Percentiles rank a stretch among this genome's conserved stretches.
Conservation (phyloP, 2,329 filamentous ascomycete species). For the Colletotrichum orbiculare region DNA sequence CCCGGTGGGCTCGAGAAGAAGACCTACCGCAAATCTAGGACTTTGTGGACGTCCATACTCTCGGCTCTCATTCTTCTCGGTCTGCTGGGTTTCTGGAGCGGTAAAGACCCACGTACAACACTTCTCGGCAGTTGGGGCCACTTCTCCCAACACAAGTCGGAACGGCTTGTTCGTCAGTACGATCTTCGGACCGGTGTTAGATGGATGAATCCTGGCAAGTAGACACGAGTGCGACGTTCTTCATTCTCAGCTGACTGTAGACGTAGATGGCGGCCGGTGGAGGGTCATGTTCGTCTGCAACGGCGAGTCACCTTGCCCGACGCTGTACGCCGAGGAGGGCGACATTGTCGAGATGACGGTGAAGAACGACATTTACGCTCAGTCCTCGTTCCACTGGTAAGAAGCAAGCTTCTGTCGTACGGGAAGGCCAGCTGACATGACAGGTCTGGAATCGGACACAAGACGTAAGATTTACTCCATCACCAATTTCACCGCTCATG, state of each 20-base stretch:
- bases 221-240: fast-evolving
- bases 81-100: constrained; percentile 1
- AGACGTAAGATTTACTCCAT: constrained; percentile 2
- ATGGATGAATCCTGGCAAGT: constrained; percentile 30
- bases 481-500: neutral
- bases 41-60: constrained; percentile 5
- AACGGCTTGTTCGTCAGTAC: constrained; percentile 16
- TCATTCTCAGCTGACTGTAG: neutral
- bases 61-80: constrained; percentile 2
- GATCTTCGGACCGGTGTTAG: constrained; percentile 17
- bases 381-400: constrained; percentile 28
- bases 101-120: neutral
- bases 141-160: neutral
- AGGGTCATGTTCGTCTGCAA: constrained; percentile 31
- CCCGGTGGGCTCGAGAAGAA: neutral
- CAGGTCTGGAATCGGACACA: constrained; percentile 31
- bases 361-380: constrained; percentile 21
- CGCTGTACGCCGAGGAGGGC: constrained; percentile 24
- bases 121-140: constrained; percentile 14
- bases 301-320: constrained; percentile 30
- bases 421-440: neutral
- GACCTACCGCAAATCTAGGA: neutral
- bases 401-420: neutral
- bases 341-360: constrained; percentile 25
- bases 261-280: constrained; percentile 29